A percentile compares a stretch with the other conserved stretches of the same genome.
Evolutionary conservation across 2,329 filamentous ascomycete genomes (phyloP).

Genomic region (Fusarium chuoi): DNA sequence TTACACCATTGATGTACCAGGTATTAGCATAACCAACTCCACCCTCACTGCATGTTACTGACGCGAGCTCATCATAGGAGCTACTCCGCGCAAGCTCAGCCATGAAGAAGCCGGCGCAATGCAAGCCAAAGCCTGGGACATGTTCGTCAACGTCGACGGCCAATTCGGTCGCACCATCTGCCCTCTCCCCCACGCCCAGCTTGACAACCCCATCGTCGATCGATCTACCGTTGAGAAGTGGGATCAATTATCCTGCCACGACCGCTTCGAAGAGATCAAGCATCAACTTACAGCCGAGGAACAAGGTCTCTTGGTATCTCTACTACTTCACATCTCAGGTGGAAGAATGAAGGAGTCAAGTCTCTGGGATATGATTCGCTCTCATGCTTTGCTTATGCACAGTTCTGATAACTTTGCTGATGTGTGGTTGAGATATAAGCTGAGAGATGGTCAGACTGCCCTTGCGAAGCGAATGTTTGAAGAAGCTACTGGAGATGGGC

Average conservation of each 20-base stretch:
- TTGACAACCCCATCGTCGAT: background rate
- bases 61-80: fast-evolving
- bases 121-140: background rate
- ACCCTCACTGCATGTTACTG: fast-evolving
- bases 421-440: background rate
- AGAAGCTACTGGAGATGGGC: background rate
- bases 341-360: background rate
- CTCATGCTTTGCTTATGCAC: background rate
- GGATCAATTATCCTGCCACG: background rate
- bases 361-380: background rate
- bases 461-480: background rate
- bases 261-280: background rate
- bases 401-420: background rate
- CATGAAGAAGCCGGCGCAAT: background rate
- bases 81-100: background rate
- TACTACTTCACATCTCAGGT: background rate
- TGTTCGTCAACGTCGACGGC: background rate
- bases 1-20: background rate
- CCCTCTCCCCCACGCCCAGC: background rate
- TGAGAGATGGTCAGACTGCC: background rate
- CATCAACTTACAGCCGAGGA: background rate
- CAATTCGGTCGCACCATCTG: background rate
- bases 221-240: background rate
- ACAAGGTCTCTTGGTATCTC: background rate
- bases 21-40: fast-evolving